phyloP scores from a whole-genome alignment of 768 basidiomycete species.

The Gloeostereum incarnatum region DNA sequence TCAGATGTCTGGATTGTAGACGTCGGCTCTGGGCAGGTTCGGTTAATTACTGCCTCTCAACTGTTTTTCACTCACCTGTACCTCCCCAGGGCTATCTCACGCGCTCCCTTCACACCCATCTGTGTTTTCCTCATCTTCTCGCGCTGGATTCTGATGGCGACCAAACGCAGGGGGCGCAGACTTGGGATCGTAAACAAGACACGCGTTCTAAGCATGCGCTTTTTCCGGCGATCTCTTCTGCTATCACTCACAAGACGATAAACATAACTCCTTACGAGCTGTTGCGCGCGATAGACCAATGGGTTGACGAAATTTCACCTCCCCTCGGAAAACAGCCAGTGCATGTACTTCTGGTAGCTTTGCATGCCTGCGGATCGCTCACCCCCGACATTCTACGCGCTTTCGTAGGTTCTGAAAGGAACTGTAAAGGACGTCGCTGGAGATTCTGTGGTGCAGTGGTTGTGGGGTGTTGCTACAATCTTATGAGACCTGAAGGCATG shows the following conservation, averaged over 20 bases:
- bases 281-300: slow-evolving; percentile 34
- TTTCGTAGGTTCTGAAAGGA: slow-evolving; percentile 21
- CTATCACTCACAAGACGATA: slow-evolving; percentile 48
- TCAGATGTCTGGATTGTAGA: slow-evolving; percentile 44
- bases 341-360: slow-evolving; percentile 54
- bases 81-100: slow-evolving; percentile 51
- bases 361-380: slow-evolving; percentile 72
- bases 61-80: no score
- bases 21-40: slow-evolving; percentile 67
- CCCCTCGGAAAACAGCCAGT: slow-evolving; percentile 10
- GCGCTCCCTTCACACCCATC: slow-evolving; percentile 30
- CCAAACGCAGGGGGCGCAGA: slow-evolving; percentile 51
- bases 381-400: slow-evolving; percentile 58
- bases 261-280: slow-evolving; percentile 43
- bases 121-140: slow-evolving; percentile 37
- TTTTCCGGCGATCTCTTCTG: no score
- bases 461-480: slow-evolving; percentile 78
- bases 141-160: slow-evolving; percentile 56
- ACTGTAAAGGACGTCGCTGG: slow-evolving; percentile 27
- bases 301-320: slow-evolving; percentile 29
- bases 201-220: slow-evolving; percentile 17
- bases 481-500: slow-evolving; percentile 44
- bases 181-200: slow-evolving; percentile 21
- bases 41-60: no score
- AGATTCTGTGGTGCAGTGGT: slow-evolving; percentile 41